Percentiles rank a stretch among this genome's conserved stretches.
Conservation (phyloP, 768 basidiomycete genomes). For the Gelatoporia subvermispora region DNA sequence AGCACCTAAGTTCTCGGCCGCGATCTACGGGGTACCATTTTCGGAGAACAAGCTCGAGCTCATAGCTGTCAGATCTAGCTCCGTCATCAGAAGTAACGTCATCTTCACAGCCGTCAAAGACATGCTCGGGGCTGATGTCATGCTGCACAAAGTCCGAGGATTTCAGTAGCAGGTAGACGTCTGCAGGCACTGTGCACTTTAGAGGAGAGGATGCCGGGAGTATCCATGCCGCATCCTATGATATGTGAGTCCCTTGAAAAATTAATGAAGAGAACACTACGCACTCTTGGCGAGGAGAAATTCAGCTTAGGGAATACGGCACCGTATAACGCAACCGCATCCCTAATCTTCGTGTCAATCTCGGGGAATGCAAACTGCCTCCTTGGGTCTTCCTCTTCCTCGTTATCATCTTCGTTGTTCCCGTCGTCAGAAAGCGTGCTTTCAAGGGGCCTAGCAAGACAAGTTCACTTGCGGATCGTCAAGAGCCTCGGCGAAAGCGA, state of each 20-base stretch:
- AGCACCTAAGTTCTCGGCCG: conserved; percentile 85
- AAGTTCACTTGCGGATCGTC: conserved; percentile 4
- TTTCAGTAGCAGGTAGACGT: conserved; percentile 89
- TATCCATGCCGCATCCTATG: conserved; percentile 88
- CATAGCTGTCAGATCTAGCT: conserved; percentile 31
- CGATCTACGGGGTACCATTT: conserved; percentile 88
- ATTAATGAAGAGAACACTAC: conserved; percentile 9
- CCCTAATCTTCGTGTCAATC: conserved; percentile 68
- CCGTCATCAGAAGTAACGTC: background rate
- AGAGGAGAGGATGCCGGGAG: conserved; percentile 79
- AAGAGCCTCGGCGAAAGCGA: conserved; percentile 11
- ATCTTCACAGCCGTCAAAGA: conserved; percentile 62
- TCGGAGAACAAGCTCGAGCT: conserved; percentile 79
- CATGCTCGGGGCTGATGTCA: conserved; percentile 54
- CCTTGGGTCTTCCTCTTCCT: conserved; percentile 32
- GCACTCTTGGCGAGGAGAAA: conserved; percentile 88
- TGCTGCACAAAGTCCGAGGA: conserved; percentile 88
- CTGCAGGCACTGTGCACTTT: conserved; percentile 82
- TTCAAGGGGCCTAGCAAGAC: conserved; percentile 38
- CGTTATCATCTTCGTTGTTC: conserved; percentile 37
- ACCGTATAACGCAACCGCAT: conserved; percentile 61
- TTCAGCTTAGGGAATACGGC: conserved; percentile 95
- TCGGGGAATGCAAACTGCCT: conserved; percentile 70
- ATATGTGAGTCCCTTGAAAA: background rate
- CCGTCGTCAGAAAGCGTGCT: conserved; percentile 59